These are phyloP conservation scores for Metschnikowia continentalis DNA, from an alignment of 805 yeast genomes.

Conservation along the genomic window DNA sequence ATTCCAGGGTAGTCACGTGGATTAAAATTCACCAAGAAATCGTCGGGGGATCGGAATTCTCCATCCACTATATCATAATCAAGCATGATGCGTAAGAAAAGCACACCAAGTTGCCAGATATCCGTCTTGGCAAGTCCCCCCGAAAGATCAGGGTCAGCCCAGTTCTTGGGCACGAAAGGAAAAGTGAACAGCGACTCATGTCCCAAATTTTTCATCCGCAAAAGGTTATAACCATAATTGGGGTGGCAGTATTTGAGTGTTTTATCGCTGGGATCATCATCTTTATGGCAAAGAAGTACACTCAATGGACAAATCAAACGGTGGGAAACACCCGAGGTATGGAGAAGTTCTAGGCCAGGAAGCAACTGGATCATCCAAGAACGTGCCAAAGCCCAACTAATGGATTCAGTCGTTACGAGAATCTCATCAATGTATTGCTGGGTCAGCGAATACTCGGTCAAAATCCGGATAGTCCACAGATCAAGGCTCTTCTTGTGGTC, in stretches of 20 bases:
- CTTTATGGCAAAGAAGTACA: conserved; percentile 31
- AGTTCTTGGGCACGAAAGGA: conserved; percentile 30
- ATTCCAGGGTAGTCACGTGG: conserved; percentile 48
- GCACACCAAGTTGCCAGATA: conserved; percentile 88
- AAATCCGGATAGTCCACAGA: conserved; percentile 61
- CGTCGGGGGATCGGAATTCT: conserved; percentile 46
- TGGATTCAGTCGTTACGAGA: conserved; percentile 59
- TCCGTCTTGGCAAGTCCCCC: conserved; percentile 67
- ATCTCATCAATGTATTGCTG: conserved; percentile 61
- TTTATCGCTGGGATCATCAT: conserved; percentile 37
- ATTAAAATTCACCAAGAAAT: conserved; percentile 25
- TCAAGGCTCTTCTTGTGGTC: conserved; percentile 39
- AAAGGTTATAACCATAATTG: conserved; percentile 40
- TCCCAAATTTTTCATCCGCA: conserved; percentile 19
- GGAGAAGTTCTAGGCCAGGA: conserved; percentile 80
- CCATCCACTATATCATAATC: conserved; percentile 61
- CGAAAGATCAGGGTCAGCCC: conserved; percentile 80
- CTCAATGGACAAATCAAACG: conserved; percentile 61
- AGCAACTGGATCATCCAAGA: conserved; percentile 83
- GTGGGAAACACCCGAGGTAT: conserved; percentile 81
- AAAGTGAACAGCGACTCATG: conserved; percentile 7
- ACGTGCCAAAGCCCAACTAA: conserved; percentile 73
- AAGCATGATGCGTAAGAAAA: conserved; percentile 46
- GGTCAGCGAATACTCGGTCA: conserved; percentile 57
- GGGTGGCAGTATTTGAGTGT: conserved; percentile 58